Percentiles rank a stretch among this genome's conserved stretches.
These are phyloP conservation scores for Coniochaeta prunicola DNA, from an alignment of 2,329 filamentous ascomycete genomes.

Conservation along the genomic window DNA sequence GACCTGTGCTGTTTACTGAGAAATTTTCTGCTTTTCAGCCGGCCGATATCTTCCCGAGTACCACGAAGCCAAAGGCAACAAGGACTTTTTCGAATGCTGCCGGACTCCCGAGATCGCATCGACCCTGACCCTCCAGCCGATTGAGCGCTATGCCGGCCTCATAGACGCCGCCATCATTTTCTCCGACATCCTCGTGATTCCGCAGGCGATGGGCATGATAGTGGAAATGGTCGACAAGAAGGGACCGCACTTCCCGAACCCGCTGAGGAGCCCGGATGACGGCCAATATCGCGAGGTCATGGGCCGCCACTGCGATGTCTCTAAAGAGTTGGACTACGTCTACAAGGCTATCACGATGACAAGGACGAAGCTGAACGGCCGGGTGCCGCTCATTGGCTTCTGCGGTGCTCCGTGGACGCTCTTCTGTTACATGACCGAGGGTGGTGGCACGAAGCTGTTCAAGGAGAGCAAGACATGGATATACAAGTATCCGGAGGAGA, in stretches of 20 bases:
- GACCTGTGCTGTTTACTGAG: not conserved
- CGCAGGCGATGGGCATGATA: conserved; percentile 96
- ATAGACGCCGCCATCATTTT: conserved; percentile 98
- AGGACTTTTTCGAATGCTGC: conserved; percentile 98
- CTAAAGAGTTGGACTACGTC: conserved; percentile 81
- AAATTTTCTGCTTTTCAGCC: conserved; percentile 44
- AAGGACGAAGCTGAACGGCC: conserved; percentile 75
- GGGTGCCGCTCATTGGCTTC: conserved; percentile 92
- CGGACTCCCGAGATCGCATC: conserved; percentile 88
- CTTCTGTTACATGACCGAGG: conserved; percentile 98
- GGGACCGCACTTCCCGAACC: conserved; percentile 87
- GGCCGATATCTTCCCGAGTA: conserved; percentile 97
- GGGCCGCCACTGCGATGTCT: conserved; percentile 72
- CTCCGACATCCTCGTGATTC: conserved; percentile 95
- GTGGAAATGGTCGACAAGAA: conserved; percentile 98
- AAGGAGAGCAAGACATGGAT: conserved; percentile 94
- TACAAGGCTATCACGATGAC: conserved; percentile 94
- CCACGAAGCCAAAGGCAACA: conserved; percentile 82
- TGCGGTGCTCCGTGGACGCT: conserved; percentile 96
- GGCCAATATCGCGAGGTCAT: conserved; percentile 76
- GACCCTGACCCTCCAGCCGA: conserved; percentile 86
- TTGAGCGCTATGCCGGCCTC: conserved; percentile 84
- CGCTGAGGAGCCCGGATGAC: conserved; percentile 72
- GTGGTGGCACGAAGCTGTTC: conserved; percentile 92
- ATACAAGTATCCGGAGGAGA: conserved; percentile 76